Evolutionary conservation across 768 basidiomycete genomes (phyloP), one percentile per base, ranked within the genome.

Genomic region (Mycena alexandri): DNA sequence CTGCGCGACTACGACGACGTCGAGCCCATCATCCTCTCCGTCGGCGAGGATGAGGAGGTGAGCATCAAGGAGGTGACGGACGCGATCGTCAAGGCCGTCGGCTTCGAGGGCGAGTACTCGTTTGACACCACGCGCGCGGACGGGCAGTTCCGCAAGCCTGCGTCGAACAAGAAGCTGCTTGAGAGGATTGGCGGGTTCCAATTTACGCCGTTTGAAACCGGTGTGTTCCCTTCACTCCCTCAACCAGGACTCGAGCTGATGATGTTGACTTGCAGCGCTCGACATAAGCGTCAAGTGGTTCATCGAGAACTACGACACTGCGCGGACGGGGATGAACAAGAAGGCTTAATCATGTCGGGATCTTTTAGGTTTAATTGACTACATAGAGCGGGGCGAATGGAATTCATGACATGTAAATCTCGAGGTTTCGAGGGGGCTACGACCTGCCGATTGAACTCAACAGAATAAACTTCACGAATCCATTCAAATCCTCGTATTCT

Each of bases 91-190:
- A 89, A 89, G 67, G 90, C 91, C 14, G 82, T 98, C 47, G 88
- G 87, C 47, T 96, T 95, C 82, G 70, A 90, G 63, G 93, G 93
- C 64, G 85, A 92, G 57, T 95, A 94, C 73, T 78, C 82, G 93
- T 98, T 96, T 78, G 95, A 98, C 79, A 88, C 90, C 38, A 83
- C 87, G 25, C 87, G 89, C 58, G 89, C 96, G 11, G 97, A 99
- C 74, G 96, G 97, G 1, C 96, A 98, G 78, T 96, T 91, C 87
- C 90, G 96, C 72, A 98, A 98, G 81, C 96, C 96, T 0, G 96
- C 96, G 19, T 95, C 94, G 42, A 99, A 99, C 80, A 89, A 87
- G 74, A 97, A 96, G 78, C 82, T 98, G 8, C 75, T 94, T 54
- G 80, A 79, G n/a, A 81, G 93, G 58, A 89, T 96, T 55, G 91